phyloP scores from a whole-genome alignment of 257 asterid species.

The Solanum appendiculatum region DNA sequence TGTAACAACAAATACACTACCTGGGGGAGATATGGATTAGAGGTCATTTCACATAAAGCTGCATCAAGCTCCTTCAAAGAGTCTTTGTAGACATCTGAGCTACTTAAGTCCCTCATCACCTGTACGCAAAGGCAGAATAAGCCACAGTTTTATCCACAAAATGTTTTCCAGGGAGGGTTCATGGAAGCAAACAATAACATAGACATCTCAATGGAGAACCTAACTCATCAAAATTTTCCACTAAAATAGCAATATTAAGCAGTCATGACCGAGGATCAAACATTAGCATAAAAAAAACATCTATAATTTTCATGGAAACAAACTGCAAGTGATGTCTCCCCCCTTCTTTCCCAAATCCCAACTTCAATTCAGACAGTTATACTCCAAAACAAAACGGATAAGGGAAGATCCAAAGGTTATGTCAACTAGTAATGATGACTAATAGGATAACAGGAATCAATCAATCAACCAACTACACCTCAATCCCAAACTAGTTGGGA shows the following conservation, averaged over 20 bases:
- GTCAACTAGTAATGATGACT: not conserved
- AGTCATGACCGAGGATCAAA: not conserved
- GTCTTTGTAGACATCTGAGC: slow-evolving; percentile 39
- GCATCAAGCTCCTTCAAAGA: slow-evolving; percentile 44
- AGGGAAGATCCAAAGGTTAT: not conserved
- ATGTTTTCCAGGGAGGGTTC: not conserved
- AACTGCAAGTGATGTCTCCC: not conserved
- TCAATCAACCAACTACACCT: too few species aligned
- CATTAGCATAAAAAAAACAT: not conserved
- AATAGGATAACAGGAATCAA: not conserved
- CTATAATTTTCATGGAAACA: not conserved
- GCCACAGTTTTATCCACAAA: not conserved
- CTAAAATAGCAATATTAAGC: not conserved
- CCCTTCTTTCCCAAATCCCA: not conserved
- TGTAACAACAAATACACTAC: slow-evolving; percentile 12
- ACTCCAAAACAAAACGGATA: not conserved
- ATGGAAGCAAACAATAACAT: not conserved
- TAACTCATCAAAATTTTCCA: not conserved
- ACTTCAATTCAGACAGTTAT: not conserved
- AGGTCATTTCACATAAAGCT: slow-evolving; percentile 39
- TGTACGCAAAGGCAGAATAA: not conserved
- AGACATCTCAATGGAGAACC: not conserved
- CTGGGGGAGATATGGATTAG: slow-evolving; percentile 46
- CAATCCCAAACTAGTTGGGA: too few species aligned
- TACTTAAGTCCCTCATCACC: slow-evolving; percentile 40